Base-by-base conservation (phyloP, 495 filamentous ascomycete genomes). In the Aspergillus olivimuriae region DNA sequence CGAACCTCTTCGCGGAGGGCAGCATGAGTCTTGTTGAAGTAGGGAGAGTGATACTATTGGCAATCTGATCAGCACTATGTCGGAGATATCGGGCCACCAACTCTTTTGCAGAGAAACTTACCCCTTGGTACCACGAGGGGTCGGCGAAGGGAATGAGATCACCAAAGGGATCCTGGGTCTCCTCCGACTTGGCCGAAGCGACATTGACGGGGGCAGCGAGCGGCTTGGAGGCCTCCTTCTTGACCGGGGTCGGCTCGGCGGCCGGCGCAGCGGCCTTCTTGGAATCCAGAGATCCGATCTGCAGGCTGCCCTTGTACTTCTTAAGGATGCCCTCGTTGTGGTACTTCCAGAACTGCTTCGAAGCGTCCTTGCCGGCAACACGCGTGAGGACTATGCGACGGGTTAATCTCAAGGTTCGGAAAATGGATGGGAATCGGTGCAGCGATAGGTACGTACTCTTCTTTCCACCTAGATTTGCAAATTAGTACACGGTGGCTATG, bases 321-420 rank as follows among this genome's bases (percentile, higher is more conserved):
- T 96, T 97, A 53, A 97, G 75, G 50, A 97, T 88, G 41, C 84
- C 78, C 53, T 84, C 80, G 56, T 95, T 98, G 75, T 98, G 92
- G 64, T 98, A 97, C 68, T 97, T 99, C 92, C 92, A 99, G 73
- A 99, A 99, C 61, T 95, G 94, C 66, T 94, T 91, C 19, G 87
- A 90, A 14, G 92, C 92, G 53, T 99, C 94, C 63, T 97, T 99
- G 53, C 92, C 92, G 34, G 82, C 92, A 12, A 97, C 89, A 45
- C 91, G 74, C 54, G 87, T 82, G 42, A 99, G 81, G 63, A 99
- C 81, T 85, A 53, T 26, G 15, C 16, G 11, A 32, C 43, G 23
- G 40, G 57, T 65, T 34, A 66, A 43, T 55, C 53, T 36, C 14
- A 11, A 44, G 12, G 6, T 20, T 8, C 43, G 24, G 37, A 22